Base-by-base conservation (phyloP, 2,329 filamentous ascomycete genomes). In the Fusarium sp. region DNA sequence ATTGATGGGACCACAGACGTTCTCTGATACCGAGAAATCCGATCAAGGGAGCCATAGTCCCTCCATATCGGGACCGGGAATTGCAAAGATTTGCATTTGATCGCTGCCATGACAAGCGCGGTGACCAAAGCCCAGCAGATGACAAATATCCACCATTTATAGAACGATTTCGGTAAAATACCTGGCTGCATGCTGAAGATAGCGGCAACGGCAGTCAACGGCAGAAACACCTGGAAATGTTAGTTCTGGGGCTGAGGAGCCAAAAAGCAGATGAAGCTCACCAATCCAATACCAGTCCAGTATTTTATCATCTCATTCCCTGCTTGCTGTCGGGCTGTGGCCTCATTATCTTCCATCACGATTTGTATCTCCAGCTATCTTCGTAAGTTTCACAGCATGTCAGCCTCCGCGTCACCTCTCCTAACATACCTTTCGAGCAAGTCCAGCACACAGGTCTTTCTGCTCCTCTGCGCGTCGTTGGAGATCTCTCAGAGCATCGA, bases 331-430 rank as follows among this genome's bases (percentile, higher is more conserved):
- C 36, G 39, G 13, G 33, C 43, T 1, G 57, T 36, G 20, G 43
- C 35, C 14, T 60, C 39, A 23, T 60, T 45, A 15, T 58, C 39
- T 11, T 60, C 57, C 31, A 60, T 40, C 0, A 40, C 43, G 20
- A 60, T 40, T 4, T 50, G 25, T 39, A 60, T 50, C 35, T 60
- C 57, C 45, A 58, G n/a, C 52, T 60, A 18, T 18, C 15, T 15
- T 4, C 4, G 31, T 51, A 31, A 60, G 52, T 21, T 14, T 45
- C 11, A 29, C 9, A 21, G 14, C 10, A 29, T 11, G 0, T 7
- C 4, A 27, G 9, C 42, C 35, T 21, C 25, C 14, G 4, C 2
- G 4, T 17, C 31, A 5, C 1, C 46, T 25, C n/a, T 2, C 27
- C 9, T 17, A 2, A n/a, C 52, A 21, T 60, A 60, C 52, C 52